A percentile compares a stretch with the other conserved stretches of the same genome.
Conservation (phyloP, 169 alveolate species). For the Plasmodium vinckei region DNA sequence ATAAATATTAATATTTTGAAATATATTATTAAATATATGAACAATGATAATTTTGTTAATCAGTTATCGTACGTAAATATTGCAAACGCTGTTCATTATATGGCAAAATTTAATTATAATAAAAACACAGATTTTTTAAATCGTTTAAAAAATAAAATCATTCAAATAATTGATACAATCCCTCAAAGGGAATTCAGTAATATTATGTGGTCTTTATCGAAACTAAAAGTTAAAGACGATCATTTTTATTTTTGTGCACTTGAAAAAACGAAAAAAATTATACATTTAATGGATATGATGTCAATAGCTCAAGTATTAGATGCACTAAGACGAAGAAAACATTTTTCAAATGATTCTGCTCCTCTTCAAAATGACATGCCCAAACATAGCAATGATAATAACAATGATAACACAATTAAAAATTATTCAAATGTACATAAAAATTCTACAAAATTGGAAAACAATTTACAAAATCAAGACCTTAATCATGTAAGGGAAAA, state of each 20-base stretch:
- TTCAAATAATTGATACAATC: slow-evolving; percentile 52
- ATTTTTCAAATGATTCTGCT: slow-evolving; percentile 2
- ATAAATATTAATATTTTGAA: slow-evolving; percentile 70
- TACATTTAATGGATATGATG: slow-evolving; percentile 66
- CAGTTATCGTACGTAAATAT: slow-evolving; percentile 72
- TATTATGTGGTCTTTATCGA: slow-evolving; percentile 74
- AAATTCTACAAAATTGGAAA: not conserved
- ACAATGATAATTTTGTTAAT: slow-evolving; percentile 61
- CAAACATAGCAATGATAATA: not conserved
- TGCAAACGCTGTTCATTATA: slow-evolving; percentile 73
- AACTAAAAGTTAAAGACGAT: slow-evolving; percentile 53
- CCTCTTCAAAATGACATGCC: not conserved
- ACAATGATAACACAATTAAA: not conserved
- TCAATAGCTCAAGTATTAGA: slow-evolving; percentile 76
- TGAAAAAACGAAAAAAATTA: slow-evolving; percentile 35
- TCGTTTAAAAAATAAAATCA: slow-evolving; percentile 54
- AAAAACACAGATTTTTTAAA: slow-evolving; percentile 37
- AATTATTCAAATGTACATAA: not conserved
- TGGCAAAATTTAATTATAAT: slow-evolving; percentile 75
- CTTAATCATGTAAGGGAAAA: not conserved
- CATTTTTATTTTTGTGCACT: slow-evolving; percentile 31
- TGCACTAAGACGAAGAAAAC: slow-evolving; percentile 59
- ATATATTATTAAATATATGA: slow-evolving; percentile 74
- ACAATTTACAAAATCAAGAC: not conserved
- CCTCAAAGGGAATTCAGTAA: slow-evolving; percentile 77